Evolutionary conservation across 768 basidiomycete species (phyloP).

Genomic region (Boletellus sp.): DNA sequence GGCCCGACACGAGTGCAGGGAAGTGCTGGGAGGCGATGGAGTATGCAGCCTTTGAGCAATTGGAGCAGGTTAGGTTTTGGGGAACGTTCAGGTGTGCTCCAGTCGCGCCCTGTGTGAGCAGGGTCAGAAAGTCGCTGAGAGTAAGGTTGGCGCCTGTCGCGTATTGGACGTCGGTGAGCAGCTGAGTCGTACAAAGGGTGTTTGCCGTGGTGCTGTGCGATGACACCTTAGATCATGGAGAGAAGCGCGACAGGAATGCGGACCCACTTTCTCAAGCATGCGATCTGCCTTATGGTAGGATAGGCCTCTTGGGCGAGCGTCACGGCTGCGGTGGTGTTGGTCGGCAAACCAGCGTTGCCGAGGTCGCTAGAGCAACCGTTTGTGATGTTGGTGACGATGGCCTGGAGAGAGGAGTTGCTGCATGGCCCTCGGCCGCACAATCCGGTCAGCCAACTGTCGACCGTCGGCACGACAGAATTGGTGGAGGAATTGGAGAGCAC

Average conservation of each 20-base stretch:
- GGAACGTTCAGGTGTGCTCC: conserved; percentile 16
- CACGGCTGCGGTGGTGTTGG: conserved; percentile 20
- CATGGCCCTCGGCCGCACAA: conserved; percentile 53
- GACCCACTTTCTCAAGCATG: conserved; percentile 66
- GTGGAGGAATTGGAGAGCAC: conserved; percentile 19
- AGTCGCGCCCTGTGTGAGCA: conserved; percentile 6
- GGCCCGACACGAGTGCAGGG: conserved; percentile 32
- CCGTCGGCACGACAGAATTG: conserved; percentile 37
- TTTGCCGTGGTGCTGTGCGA: conserved; percentile 31
- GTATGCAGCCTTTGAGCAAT: conserved; percentile 52
- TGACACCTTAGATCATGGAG: neutral
- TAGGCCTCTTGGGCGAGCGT: conserved; percentile 49
- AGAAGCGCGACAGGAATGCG: neutral
- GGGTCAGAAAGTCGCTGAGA: conserved; percentile 12
- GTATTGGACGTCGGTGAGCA: conserved; percentile 49
- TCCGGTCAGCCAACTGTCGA: conserved; percentile 60
- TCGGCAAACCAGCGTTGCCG: conserved; percentile 19
- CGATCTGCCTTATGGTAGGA: conserved; percentile 51
- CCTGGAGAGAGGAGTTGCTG: conserved; percentile 55
- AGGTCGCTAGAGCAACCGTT: conserved; percentile 47
- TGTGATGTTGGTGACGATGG: conserved; percentile 52
- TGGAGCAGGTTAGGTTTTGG: conserved; percentile 47
- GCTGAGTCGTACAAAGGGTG: conserved; percentile 56
- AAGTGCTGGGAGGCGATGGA: conserved; percentile 37
- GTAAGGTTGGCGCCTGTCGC: conserved; percentile 19